A percentile compares a stretch with the other conserved stretches of the same genome.
phyloP scores from a whole-genome alignment of 2,329 filamentous ascomycete genomes.

The Beauveria sp. region DNA sequence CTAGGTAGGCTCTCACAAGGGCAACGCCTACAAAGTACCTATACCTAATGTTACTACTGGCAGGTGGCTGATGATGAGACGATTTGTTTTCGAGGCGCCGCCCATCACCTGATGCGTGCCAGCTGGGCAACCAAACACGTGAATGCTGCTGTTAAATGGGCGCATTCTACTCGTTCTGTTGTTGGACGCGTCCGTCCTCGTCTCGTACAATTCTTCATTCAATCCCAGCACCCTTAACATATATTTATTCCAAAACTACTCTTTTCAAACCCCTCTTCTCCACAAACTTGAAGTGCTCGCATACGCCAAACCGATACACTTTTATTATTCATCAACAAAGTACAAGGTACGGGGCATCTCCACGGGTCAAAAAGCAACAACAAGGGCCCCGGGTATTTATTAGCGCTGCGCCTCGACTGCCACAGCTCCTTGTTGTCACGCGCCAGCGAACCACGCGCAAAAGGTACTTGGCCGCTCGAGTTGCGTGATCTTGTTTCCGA shows the following conservation, averaged over 20 bases:
- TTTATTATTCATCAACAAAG: background rate
- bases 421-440: background rate
- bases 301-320: background rate
- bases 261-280: background rate
- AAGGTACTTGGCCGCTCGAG: background rate
- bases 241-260: too few species aligned
- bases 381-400: background rate
- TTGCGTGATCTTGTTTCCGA: conserved; percentile 2
- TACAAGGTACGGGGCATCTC: background rate
- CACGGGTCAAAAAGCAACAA: conserved; percentile 4
- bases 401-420: background rate
- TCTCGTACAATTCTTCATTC: background rate
- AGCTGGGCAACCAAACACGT: background rate
- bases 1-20: conserved; percentile 2
- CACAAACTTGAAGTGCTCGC: conserved; percentile 7
- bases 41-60: too few species aligned
- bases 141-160: background rate
- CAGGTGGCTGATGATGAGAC: background rate
- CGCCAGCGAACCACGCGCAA: background rate
- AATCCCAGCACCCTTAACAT: too few species aligned
- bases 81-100: background rate
- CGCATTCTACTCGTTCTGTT: background rate
- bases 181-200: background rate
- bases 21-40: background rate
- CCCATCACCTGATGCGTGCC: conserved; percentile 3